Percentiles rank a stretch among this genome's conserved stretches.
Evolutionary conservation across 306 rosid genomes (phyloP).

Genomic region (Malus orientalis): DNA sequence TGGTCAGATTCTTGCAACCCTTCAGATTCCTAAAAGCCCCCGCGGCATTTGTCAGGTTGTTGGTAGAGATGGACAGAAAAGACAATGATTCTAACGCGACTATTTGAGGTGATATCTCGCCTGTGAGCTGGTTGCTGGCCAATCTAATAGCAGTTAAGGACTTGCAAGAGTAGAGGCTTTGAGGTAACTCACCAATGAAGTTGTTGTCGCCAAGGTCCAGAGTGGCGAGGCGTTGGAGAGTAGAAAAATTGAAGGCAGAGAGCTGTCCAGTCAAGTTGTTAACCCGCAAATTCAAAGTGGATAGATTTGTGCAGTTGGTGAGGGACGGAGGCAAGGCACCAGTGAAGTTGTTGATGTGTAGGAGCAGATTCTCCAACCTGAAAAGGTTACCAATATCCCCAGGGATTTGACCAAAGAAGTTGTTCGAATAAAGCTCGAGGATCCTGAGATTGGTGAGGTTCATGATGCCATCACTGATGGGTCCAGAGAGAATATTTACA

Average conservation of each 20-base stretch:
- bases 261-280: constrained; percentile 59
- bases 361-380: constrained; percentile 47
- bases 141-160: constrained; percentile 69
- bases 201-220: constrained; percentile 78
- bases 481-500: constrained; percentile 50
- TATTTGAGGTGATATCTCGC: constrained; percentile 58
- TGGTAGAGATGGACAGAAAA: constrained; percentile 66
- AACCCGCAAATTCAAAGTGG: constrained; percentile 64
- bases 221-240: constrained; percentile 36
- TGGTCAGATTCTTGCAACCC: constrained; percentile 58
- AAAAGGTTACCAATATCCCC: constrained; percentile 52
- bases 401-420: constrained; percentile 48
- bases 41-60: constrained; percentile 44
- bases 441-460: constrained; percentile 47
- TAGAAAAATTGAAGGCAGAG: constrained; percentile 59
- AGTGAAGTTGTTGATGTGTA: constrained; percentile 63
- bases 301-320: constrained; percentile 57
- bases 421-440: constrained; percentile 70
- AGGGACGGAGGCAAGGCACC: constrained; percentile 62
- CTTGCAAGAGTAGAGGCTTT: constrained; percentile 68
- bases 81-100: constrained; percentile 49
- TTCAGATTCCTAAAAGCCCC: constrained; percentile 57
- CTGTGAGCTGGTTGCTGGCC: constrained; percentile 53
- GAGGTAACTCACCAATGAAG: constrained; percentile 63
- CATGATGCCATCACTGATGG: constrained; percentile 36